Base-by-base conservation (phyloP, 148 eudicot genomes). In the Chenopodium album region DNA sequence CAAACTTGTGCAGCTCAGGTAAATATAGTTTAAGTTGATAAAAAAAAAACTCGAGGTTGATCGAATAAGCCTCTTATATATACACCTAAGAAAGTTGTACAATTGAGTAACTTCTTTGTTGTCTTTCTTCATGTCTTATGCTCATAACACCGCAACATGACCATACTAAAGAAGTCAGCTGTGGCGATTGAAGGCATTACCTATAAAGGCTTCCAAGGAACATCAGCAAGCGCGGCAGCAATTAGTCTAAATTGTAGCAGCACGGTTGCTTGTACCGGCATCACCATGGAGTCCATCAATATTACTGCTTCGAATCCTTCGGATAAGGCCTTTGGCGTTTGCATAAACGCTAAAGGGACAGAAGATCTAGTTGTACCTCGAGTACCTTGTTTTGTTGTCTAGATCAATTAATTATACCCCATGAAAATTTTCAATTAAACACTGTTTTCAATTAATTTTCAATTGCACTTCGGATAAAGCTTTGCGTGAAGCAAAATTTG, bases 211-310 rank as follows among this genome's bases (percentile, higher is more conserved):
- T 54, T 82, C 69, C 19, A 7, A 9, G 79, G 84, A 56, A 76
- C 69, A 22, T 82, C 84, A 54, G 41, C 79, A 23, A 34, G 32
- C 23, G 19, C 7, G 10, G 73, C 29, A 67, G 84, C 75, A 37
- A 76, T 82, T 14, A 82, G 54, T 23, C 75, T 82, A 11, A 82
- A 82, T 19, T 82, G 84, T 12, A 82, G 84, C 59, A 19, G 31
- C 2, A 10, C 79, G 4, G 5, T 34, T 16, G 67, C 79, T 11
- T 82, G 84, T 76, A 32, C 34, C 17, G 4, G 37, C 19, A 44
- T 82, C 52, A 16, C 23, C 0, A 4, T 82, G 76, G 28, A 76
- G 1, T 13, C 60, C 5, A 56, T 82, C 26, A 28, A 28, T 3
- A 69, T 82, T 59, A 20, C 69, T 68, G 8, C 79, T 17, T 26